Base-by-base conservation (phyloP, 2,329 filamentous ascomycete species). In the Davidsoniella neocaledoniae region DNA sequence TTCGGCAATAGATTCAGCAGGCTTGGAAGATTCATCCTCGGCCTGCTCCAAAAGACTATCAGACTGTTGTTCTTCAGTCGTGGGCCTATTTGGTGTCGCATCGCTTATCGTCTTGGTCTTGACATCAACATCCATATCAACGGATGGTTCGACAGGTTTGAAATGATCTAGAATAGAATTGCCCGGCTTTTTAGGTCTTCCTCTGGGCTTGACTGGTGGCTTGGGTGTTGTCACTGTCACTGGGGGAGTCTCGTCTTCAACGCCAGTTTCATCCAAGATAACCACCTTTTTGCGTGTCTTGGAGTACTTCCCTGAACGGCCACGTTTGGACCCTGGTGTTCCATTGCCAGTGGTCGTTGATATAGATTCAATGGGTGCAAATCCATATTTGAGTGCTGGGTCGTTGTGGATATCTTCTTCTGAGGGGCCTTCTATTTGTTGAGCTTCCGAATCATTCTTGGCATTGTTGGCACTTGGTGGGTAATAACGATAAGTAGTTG, bases 401-500 rank as follows among this genome's bases (percentile, higher is more conserved):
- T 53, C 51, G 2, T 33, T 26, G 4, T 12, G 21, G 5, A 50
- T 12, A 5, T 48, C 40, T 23, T 45, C 40, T 8, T 29, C 7
- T 7, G 44, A 25, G 8, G 38, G 29, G 4, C 14, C 25, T 17
- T 36, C 41, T 5, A 8, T 2, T n/a, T 9, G 25, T n/a, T 43
- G 17, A 17, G 8, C n/a, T 12, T 46, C 39, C 2, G 14, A n/a
- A 25, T 49, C 46, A 19, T 33, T 40, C 8, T 45, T 42, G 25
- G 25, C 38, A 26, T 41, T 21, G 16, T 23, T 37, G 36, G 26
- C 48, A 9, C 33, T 36, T 5, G 48, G 39, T 9, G 54, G 45
- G 37, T 53, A 54, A 47, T 54, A 55, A 19, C 53, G 48, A 37
- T 55, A 55, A 5, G 53, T 52, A 5, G 53, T 50, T 7, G 51